Evolutionary conservation across 441 rosid species (phyloP).

Genomic region (Euphorbia schlechtendalii): DNA sequence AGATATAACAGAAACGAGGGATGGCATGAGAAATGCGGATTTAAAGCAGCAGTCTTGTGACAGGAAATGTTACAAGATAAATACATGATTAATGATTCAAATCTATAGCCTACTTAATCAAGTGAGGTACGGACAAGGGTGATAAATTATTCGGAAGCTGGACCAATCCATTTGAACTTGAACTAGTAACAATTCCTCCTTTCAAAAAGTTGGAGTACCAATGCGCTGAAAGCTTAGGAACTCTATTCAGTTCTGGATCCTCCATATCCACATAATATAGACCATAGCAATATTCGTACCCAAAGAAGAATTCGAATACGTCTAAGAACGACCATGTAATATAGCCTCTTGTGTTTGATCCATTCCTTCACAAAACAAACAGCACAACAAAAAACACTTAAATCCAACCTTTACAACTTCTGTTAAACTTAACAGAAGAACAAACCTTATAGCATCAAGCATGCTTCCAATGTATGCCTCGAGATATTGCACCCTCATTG

Average conservation of each 20-base stretch:
- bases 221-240: slow-evolving; percentile 54
- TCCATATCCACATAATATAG: slow-evolving; percentile 44
- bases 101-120: not conserved
- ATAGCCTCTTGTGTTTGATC: slow-evolving; percentile 57
- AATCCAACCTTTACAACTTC: not conserved
- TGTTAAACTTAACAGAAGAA: not conserved
- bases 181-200: slow-evolving; percentile 28
- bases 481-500: slow-evolving; percentile 39
- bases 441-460: slow-evolving; percentile 57
- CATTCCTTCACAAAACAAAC: slow-evolving; percentile 36
- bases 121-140: not conserved
- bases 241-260: slow-evolving; percentile 40
- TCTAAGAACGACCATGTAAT: slow-evolving; percentile 62
- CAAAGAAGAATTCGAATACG: slow-evolving; percentile 40
- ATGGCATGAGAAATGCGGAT: not conserved
- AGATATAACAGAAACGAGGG: not conserved
- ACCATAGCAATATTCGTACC: slow-evolving; percentile 37
- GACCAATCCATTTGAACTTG: slow-evolving; percentile 10
- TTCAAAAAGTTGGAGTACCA: slow-evolving; percentile 53
- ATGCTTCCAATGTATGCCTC: slow-evolving; percentile 38
- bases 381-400: no score
- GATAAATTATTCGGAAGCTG: slow-evolving; percentile 14
- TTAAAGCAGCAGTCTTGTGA: not conserved
- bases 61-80: no score
- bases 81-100: not conserved